Evolutionary conservation across 1,139 yeast genomes (phyloP).

Genomic region (Saccharomyces hybrid): DNA sequence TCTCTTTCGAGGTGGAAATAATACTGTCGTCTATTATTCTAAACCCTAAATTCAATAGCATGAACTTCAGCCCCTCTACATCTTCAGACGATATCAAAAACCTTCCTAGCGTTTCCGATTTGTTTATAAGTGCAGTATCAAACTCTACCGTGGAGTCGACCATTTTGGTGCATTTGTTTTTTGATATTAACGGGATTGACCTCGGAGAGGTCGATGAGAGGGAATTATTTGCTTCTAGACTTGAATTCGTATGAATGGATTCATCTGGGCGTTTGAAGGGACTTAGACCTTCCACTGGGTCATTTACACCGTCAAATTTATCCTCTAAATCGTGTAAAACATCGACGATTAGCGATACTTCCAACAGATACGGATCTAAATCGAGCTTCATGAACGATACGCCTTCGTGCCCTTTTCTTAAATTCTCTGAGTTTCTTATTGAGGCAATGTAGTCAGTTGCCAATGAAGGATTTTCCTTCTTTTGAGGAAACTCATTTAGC

Average conservation of each 20-base stretch:
- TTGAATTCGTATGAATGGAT: background rate
- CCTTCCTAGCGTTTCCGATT: conserved; percentile 30
- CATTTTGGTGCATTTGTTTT: conserved; percentile 11
- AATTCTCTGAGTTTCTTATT: conserved; percentile 32
- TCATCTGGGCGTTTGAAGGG: background rate
- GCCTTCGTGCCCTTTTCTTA: conserved; percentile 33
- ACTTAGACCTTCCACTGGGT: background rate
- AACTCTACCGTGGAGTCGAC: conserved; percentile 22
- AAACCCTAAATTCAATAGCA: conserved; percentile 29
- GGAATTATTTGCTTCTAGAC: background rate
- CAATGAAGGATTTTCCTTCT: conserved; percentile 17
- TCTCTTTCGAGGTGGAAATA: conserved; percentile 21
- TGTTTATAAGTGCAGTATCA: conserved; percentile 35
- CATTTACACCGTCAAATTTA: background rate
- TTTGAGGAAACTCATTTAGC: conserved; percentile 46
- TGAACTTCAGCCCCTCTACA: conserved; percentile 38
- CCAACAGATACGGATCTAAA: conserved; percentile 55
- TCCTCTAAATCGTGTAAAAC: conserved; percentile 34
- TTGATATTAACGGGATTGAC: conserved; percentile 9
- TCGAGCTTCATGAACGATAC: conserved; percentile 58
- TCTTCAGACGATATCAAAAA: conserved; percentile 42
- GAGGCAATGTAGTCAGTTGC: conserved; percentile 30
- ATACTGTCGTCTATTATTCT: conserved; percentile 26
- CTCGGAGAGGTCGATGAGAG: background rate
- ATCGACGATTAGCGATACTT: conserved; percentile 53